These are phyloP conservation scores for Penicillium fuscoglaucum DNA, from an alignment of 2,329 filamentous ascomycete species.

Conservation along the genomic window DNA sequence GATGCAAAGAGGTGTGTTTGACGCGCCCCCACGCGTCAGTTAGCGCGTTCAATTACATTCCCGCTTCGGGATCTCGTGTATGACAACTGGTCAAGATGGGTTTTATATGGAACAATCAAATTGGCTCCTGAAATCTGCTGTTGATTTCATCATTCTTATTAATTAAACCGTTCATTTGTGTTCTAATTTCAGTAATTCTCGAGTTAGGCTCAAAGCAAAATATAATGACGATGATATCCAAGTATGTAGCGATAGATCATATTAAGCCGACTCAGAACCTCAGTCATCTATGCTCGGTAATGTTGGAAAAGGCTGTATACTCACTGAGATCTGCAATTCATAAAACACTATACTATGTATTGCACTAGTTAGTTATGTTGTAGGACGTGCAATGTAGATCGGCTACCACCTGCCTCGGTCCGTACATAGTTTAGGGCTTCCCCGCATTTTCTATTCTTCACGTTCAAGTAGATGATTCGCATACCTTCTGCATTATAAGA, in stretches of 20 bases:
- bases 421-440: conserved; percentile 5
- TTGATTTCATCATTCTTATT: background rate
- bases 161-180: background rate
- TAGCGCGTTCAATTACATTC: conserved; percentile 31
- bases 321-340: background rate
- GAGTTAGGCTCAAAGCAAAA: too few species aligned
- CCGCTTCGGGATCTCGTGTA: conserved; percentile 18
- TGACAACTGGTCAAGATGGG: background rate
- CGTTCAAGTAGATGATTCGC: background rate
- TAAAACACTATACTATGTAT: background rate
- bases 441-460: background rate
- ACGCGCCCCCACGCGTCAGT: conserved; percentile 25
- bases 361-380: background rate
- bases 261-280: background rate
- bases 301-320: background rate
- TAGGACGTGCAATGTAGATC: background rate
- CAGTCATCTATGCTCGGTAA: background rate
- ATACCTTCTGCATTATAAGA: background rate
- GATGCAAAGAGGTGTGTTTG: conserved; percentile 10
- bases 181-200: background rate
- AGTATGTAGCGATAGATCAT: background rate
- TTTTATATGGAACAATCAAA: background rate
- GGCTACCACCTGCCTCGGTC: conserved; percentile 21
- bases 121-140: background rate
- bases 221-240: background rate